Percentiles rank a stretch among this genome's conserved stretches.
Evolutionary conservation across 805 yeast genomes (phyloP).

Genomic region (Sugiyamaella americana): DNA sequence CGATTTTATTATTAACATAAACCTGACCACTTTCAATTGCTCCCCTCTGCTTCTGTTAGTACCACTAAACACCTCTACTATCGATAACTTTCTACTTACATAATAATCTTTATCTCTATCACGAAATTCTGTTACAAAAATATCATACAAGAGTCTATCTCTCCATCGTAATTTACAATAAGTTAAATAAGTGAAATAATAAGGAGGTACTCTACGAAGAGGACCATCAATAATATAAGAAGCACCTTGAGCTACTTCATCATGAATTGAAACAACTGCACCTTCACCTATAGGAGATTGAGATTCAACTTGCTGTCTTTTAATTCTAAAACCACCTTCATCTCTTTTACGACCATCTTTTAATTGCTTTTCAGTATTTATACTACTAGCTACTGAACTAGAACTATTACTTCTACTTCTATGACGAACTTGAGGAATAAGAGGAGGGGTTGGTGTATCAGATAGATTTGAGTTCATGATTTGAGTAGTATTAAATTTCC

Average conservation of each 20-base stretch:
- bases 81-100: conserved; percentile 20
- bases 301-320: conserved; percentile 10
- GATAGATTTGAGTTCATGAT: too few species aligned
- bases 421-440: background rate
- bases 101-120: conserved; percentile 69
- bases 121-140: conserved; percentile 79
- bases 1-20: conserved; percentile 58
- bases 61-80: background rate
- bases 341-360: conserved; percentile 4
- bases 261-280: conserved; percentile 24
- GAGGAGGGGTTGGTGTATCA: background rate
- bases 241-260: conserved; percentile 32
- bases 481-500: too few species aligned
- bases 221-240: conserved; percentile 36
- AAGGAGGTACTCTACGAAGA: conserved; percentile 72
- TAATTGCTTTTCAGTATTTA: background rate
- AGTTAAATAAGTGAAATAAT: conserved; percentile 83
- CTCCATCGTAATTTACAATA: conserved; percentile 91
- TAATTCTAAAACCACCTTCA: conserved; percentile 13
- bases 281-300: conserved; percentile 2
- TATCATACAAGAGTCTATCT: conserved; percentile 69
- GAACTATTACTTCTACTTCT: background rate
- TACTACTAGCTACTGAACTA: background rate
- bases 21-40: conserved; percentile 74
- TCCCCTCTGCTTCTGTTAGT: conserved; percentile 22